Evolutionary conservation across 352 stramenopile genomes (phyloP).

Genomic region (Porosira glacialis): DNA sequence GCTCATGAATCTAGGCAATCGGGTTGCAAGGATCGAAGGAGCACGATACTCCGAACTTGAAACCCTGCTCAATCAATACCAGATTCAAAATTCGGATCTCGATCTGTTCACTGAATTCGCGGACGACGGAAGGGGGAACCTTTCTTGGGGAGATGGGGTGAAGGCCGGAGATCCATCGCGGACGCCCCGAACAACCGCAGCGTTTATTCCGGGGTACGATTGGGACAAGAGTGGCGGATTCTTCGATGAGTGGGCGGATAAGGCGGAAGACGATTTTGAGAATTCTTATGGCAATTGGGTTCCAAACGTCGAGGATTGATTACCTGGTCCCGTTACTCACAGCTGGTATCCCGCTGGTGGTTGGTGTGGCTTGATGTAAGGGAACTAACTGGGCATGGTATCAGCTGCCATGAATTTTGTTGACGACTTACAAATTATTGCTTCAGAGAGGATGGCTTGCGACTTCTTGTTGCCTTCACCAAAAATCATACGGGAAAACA

Average conservation of each 20-base stretch:
- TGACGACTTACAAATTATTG: too few species aligned
- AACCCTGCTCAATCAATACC: conserved; percentile 56
- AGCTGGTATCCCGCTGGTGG: too few species aligned
- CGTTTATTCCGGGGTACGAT: conserved; percentile 70
- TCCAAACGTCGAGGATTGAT: conserved; percentile 62
- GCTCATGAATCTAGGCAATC: too few species aligned
- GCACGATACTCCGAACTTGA: conserved; percentile 48
- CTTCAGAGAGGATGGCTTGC: too few species aligned
- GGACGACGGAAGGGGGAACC: neutral
- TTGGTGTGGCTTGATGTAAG: too few species aligned
- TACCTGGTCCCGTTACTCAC: too few species aligned
- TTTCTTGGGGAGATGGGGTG: conserved; percentile 43
- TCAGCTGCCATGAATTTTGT: too few species aligned
- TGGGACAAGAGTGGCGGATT: conserved; percentile 57
- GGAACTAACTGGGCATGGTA: too few species aligned
- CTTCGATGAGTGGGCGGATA: conserved; percentile 61
- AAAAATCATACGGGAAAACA: too few species aligned
- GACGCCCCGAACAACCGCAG: conserved; percentile 57
- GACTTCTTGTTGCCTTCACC: too few species aligned
- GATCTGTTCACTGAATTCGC: conserved; percentile 72
- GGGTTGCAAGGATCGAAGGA: conserved; percentile 63
- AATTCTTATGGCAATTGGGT: conserved; percentile 58
- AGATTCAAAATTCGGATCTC: conserved; percentile 65
- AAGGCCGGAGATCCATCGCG: conserved; percentile 19
- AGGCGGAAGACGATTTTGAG: conserved; percentile 53